Evolutionary conservation across 2,329 filamentous ascomycete genomes (phyloP).

Genomic region (Phyllosticta capitalensis): DNA sequence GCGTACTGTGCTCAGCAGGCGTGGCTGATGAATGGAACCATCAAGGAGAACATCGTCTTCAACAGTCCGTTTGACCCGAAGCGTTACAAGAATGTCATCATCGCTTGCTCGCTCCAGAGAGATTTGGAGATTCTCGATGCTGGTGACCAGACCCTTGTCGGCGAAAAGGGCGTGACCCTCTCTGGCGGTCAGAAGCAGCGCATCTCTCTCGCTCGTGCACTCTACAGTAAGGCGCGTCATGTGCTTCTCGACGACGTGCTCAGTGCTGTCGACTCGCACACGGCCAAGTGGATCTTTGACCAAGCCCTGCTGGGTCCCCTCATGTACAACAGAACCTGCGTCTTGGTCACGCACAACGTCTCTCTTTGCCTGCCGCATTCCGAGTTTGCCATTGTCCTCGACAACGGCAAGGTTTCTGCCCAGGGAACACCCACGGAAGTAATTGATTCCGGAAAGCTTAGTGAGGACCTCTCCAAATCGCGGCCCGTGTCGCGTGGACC

Average conservation of each 20-base stretch:
- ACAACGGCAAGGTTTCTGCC: constrained; percentile 69
- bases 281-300: constrained; percentile 95
- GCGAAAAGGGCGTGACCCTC: constrained; percentile 93
- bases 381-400: constrained; percentile 71
- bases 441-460: constrained; percentile 77
- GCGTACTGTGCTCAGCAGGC: constrained; percentile 96
- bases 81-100: constrained; percentile 78
- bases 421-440: constrained; percentile 73
- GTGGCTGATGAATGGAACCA: constrained; percentile 92
- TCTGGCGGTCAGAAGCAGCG: constrained; percentile 97
- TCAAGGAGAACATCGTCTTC: constrained; percentile 94
- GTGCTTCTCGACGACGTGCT: constrained; percentile 89
- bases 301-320: constrained; percentile 83
- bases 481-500: constrained; percentile 57
- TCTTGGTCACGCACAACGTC: constrained; percentile 91
- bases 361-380: constrained; percentile 76
- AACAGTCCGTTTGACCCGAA: constrained; percentile 69
- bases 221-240: constrained; percentile 93
- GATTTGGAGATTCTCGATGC: constrained; percentile 88
- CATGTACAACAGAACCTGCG: constrained; percentile 82
- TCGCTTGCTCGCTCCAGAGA: constrained; percentile 81
- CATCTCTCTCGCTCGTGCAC: constrained; percentile 87
- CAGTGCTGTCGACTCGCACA: constrained; percentile 94
- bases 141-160: constrained; percentile 87
- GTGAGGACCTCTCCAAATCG: constrained; percentile 74